Conservation (phyloP, 2,329 filamentous ascomycete genomes). For the Cadophora gregata region DNA sequence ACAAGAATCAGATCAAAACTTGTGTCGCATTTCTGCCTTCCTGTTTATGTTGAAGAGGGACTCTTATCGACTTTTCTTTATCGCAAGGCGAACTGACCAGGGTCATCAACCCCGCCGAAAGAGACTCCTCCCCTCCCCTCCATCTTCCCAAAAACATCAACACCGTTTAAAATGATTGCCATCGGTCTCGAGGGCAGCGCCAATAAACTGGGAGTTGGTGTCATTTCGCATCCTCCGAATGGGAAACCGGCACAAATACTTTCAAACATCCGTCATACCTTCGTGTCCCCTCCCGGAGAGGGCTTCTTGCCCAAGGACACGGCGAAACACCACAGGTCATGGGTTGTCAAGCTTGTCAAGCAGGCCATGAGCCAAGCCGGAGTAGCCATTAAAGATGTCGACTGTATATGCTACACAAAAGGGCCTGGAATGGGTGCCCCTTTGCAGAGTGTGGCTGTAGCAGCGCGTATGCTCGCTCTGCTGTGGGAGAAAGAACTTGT, state of each 20-base stretch:
- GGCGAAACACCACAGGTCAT: constrained; percentile 85
- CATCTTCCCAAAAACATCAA: neutral
- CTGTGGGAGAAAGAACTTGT: constrained; percentile 90
- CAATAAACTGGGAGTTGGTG: constrained; percentile 95
- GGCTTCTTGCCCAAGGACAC: constrained; percentile 98
- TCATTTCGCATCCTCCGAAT: constrained; percentile 77
- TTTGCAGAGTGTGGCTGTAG: constrained; percentile 83
- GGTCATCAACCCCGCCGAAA: neutral
- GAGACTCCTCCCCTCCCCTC: constrained; percentile 2
- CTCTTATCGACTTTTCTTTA: neutral
- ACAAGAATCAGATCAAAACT: neutral
- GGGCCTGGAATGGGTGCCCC: constrained; percentile 97
- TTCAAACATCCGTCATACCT: constrained; percentile 94
- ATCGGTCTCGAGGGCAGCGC: constrained; percentile 89
- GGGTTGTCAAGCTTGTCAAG: constrained; percentile 83
- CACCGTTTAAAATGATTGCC: constrained; percentile 59
- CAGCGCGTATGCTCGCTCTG: constrained; percentile 78
- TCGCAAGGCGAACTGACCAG: neutral
- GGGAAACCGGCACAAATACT: constrained; percentile 69
- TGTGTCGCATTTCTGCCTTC: neutral
- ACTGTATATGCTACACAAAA: constrained; percentile 94
- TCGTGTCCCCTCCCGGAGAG: constrained; percentile 86
- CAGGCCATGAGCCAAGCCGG: constrained; percentile 75
- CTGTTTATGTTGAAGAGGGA: neutral
- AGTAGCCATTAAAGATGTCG: constrained; percentile 68